Evolutionary conservation across 83 land plant species (phyloP), one percentile per base, ranked within the genome.

Genomic region (Diphasiastrum complanatum): DNA sequence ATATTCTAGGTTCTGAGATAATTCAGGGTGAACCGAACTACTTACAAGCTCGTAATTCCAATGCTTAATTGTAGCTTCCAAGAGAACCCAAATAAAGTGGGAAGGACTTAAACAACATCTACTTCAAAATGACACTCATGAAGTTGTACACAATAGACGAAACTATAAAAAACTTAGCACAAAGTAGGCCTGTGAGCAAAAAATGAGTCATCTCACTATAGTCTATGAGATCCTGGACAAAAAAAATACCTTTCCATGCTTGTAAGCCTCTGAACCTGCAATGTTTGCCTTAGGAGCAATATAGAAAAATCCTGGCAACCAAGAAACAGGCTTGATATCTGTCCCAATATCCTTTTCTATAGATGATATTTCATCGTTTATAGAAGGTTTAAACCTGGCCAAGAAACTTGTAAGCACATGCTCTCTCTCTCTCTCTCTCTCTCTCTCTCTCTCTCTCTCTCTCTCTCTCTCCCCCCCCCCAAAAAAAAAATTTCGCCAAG

Each of bases 241-340:
- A 40, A 16, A 40, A 40, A 8, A 49, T 36, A 89, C 97, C 87
- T 85, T 85, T 49, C 97, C 97, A 43, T 57, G 51, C 10, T 36
- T 68, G 54, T 91, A 91, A 8, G 83, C 79, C 34, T 51, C 77
- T 0, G 87, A 78, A 33, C 74, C 53, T 14, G 97, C 95, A 64
- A 91, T 82, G 18, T 77, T 79, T 16, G 76, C 68, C 54, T 83
- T 61, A 0, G 81, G 70, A 20, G 90, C 83, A 23, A 85, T 63
- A 24, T 77, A 66, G 64, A 69, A 82, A 68, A 91, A 87, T 0
- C 81, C 78, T 6, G 83, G 80, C 45, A 91, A 52, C 97, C 97
- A 91, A 5, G 20, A 27, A 36, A 87, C 79, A 48, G 75, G 73
- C 38, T 73, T 55, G 40, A 87, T 67, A 36, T 85, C 72, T 50